These are phyloP conservation scores for Colletotrichum sp. DNA, from an alignment of 2,329 filamentous ascomycete genomes.

Conservation along the genomic window DNA sequence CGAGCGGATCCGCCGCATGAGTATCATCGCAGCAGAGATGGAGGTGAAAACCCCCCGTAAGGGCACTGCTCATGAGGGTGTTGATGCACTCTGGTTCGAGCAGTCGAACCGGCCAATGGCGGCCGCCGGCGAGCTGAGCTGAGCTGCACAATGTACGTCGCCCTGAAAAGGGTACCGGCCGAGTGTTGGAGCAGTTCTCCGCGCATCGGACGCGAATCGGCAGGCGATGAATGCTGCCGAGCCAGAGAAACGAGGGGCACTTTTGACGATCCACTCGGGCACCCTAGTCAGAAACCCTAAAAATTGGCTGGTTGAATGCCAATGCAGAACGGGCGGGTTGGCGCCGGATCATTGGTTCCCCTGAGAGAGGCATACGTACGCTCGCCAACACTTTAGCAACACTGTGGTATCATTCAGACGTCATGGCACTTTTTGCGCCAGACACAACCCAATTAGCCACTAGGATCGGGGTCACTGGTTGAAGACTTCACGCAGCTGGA, in stretches of 20 bases:
- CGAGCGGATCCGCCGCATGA: conserved; percentile 79
- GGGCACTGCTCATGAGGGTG: background rate
- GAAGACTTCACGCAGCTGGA: background rate
- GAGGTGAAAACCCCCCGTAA: conserved; percentile 59
- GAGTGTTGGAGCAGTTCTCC: conserved; percentile 6
- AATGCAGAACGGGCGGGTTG: conserved; percentile 1
- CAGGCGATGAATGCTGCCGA: background rate
- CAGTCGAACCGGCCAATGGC: conserved; percentile 23
- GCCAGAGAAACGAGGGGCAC: conserved; percentile 3
- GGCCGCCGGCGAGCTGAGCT: conserved; percentile 16
- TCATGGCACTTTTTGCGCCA: conserved; percentile 19
- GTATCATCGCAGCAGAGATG: conserved; percentile 75
- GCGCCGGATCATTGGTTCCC: conserved; percentile 7
- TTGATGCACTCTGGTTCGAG: conserved; percentile 40
- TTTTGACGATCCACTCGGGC: conserved; percentile 13
- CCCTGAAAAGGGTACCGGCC: conserved; percentile 4
- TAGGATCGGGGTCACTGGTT: background rate
- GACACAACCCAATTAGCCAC: background rate
- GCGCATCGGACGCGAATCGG: conserved; percentile 6
- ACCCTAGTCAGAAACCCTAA: conserved; percentile 15
- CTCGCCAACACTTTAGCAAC: background rate
- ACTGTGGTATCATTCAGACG: conserved; percentile 17
- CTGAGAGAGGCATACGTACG: conserved; percentile 15
- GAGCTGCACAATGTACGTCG: background rate
- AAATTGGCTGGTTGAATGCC: background rate